Conservation (phyloP, 768 basidiomycete species). For the Rhodotorula babjevae region DNA sequence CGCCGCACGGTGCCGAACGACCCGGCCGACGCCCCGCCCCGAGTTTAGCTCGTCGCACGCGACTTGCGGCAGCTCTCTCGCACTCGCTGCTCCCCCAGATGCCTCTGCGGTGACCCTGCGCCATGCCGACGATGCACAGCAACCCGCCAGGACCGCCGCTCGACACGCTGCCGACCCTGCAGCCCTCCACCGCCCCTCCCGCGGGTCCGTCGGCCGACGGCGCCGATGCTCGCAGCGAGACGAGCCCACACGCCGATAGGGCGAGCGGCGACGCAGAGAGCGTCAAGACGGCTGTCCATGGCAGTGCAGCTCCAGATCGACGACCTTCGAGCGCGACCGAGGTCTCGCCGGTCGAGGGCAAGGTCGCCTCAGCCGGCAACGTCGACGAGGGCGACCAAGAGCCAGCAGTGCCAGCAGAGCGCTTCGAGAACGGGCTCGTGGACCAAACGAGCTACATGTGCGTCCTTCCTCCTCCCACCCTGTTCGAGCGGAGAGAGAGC, state of each 20-base stretch:
- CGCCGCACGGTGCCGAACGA: too few species aligned
- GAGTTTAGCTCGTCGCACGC: not conserved
- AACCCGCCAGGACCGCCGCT: not conserved
- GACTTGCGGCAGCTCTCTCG: not conserved
- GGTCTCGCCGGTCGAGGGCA: not conserved
- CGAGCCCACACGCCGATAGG: not conserved
- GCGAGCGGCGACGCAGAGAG: not conserved
- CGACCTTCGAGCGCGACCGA: not conserved
- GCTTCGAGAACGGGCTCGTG: constrained; percentile 13
- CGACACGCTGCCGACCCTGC: not conserved
- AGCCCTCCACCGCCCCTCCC: too few species aligned
- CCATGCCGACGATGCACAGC: too few species aligned
- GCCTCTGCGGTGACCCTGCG: not conserved
- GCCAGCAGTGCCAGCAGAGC: not conserved
- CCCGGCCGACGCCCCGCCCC: not conserved
- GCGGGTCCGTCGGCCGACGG: too few species aligned
- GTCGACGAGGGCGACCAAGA: not conserved
- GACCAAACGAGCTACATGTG: constrained; percentile 18
- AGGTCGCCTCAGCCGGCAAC: not conserved
- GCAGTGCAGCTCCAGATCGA: not conserved
- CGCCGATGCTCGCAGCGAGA: not conserved
- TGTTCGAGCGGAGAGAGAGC: too few species aligned
- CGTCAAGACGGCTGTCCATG: not conserved
- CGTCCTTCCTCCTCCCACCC: not conserved
- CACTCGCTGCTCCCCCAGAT: not conserved